Base-by-base conservation (phyloP, 441 rosid species). In the Flueggea neowawraea region DNA sequence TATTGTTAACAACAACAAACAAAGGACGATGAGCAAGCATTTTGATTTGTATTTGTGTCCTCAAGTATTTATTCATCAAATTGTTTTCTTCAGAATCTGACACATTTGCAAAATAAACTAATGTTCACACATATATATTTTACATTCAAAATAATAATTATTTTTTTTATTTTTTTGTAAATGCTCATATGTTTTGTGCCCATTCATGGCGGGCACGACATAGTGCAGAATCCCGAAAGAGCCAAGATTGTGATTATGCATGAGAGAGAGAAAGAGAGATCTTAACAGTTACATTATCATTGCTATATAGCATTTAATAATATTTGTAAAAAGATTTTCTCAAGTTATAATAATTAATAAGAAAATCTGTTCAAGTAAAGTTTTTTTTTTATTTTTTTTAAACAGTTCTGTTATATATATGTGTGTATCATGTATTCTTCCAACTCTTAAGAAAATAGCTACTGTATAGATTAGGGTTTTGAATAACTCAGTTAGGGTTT, bases 401-500 rank as follows among this genome's bases (percentile, higher is more conserved):
- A 54, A 47, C 45, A 14, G 43, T 55, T 50, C 57, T 55, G 55
- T 52, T 55, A 32, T n/a, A 16, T 45, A 33, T 44, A 36, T 36
- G 4, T 47, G 10, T 47, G n/a, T 4, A 6, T 47, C 44, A 16
- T 63, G 58, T 63, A 52, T 14, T 60, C 50, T 65, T 62, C 45
- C 47, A 12, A 47, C 44, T 28, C n/a, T 62, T 52, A 47, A 47
- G 50, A 10, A 56, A 60, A 52, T n/a, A 36, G 17, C 66, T 64
- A 69, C 36, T 58, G 47, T 66, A 52, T 41, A 70, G 54, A 68
- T 71, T 79, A 79, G 83, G 83, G 83, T 79, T 79, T 71, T 51
- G 54, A 66, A 65, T 44, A 45, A 55, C 63, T 56, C 9, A 41
- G 14, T 71, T 73, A 79, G 83, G 80, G 80, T 79, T 73, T 69